Evolutionary conservation across 2,329 filamentous ascomycete species (phyloP).

Genomic region (Colletotrichum cuscutae): DNA sequence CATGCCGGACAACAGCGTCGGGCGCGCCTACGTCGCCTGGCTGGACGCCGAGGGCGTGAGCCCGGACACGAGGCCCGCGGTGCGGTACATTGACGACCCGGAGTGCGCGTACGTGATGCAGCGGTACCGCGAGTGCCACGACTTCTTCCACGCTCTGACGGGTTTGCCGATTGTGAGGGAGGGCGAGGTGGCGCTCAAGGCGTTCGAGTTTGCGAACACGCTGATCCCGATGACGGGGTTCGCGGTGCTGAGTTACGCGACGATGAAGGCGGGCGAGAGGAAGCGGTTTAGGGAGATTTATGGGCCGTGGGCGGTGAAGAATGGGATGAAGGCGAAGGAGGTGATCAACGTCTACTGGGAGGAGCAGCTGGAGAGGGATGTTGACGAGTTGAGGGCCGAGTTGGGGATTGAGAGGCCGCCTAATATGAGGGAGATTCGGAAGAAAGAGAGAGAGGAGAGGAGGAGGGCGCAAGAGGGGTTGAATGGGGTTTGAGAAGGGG

Average conservation of each 20-base stretch:
- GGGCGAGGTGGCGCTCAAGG: constrained; percentile 96
- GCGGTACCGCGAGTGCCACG: constrained; percentile 95
- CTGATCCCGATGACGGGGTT: constrained; percentile 94
- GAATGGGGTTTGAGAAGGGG: not conserved
- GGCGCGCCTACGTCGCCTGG: constrained; percentile 86
- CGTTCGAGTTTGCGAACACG: constrained; percentile 97
- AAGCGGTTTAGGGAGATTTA: constrained; percentile 79
- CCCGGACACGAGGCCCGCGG: constrained; percentile 84
- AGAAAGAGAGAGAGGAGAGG: constrained; percentile 74
- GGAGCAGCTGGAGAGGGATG: constrained; percentile 87
- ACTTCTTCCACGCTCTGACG: constrained; percentile 96
- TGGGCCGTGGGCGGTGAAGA: constrained; percentile 89
- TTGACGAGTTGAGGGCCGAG: constrained; percentile 77
- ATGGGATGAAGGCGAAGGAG: constrained; percentile 80
- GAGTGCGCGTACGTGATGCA: constrained; percentile 99
- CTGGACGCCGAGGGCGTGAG: constrained; percentile 94
- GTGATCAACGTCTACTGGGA: constrained; percentile 99
- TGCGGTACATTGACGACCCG: constrained; percentile 92
- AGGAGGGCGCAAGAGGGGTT: constrained; percentile 67
- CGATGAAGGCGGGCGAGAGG: constrained; percentile 85
- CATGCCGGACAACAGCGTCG: constrained; percentile 79
- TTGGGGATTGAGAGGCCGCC: constrained; percentile 90
- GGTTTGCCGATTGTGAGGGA: constrained; percentile 92
- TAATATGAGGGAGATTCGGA: constrained; percentile 83
- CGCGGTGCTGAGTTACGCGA: constrained; percentile 85